Conservation (phyloP, 2,329 filamentous ascomycete species). For the Trichoderma cornu-damae region DNA sequence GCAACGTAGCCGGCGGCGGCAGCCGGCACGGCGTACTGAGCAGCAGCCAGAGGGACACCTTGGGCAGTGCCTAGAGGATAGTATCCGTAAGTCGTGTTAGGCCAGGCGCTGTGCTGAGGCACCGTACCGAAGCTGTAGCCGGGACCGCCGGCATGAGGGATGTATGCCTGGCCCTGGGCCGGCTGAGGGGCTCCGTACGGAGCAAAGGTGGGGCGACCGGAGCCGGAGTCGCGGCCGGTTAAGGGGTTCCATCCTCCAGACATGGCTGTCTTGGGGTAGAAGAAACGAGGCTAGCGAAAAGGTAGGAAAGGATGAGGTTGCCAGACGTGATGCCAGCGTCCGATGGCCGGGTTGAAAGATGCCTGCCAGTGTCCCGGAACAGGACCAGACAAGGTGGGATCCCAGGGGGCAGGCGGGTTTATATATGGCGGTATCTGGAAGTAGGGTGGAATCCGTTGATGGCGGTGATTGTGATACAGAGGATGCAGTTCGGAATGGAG, state of each 20-base stretch:
- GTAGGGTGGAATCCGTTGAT: neutral
- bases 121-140: conserved; percentile 31
- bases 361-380: conserved; percentile 35
- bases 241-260: conserved; percentile 39
- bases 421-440: neutral
- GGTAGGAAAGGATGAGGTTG: conserved; percentile 25
- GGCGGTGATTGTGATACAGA: neutral
- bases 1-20: neutral
- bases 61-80: conserved; percentile 21
- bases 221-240: conserved; percentile 35
- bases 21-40: conserved; percentile 4
- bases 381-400: conserved; percentile 29
- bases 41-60: neutral
- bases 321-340: conserved; percentile 37
- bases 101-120: conserved; percentile 23
- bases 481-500: too few relatives aligned
- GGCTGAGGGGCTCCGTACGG: conserved; percentile 33
- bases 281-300: neutral
- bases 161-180: conserved; percentile 36
- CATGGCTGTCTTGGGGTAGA: conserved; percentile 25
- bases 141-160: conserved; percentile 35
- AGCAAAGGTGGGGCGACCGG: conserved; percentile 30
- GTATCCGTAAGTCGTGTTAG: conserved; percentile 28
- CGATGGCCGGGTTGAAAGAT: conserved; percentile 27
- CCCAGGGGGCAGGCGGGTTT: conserved; percentile 24